Conservation (phyloP, 768 basidiomycete genomes). For the Panaeolus papilionaceus region DNA sequence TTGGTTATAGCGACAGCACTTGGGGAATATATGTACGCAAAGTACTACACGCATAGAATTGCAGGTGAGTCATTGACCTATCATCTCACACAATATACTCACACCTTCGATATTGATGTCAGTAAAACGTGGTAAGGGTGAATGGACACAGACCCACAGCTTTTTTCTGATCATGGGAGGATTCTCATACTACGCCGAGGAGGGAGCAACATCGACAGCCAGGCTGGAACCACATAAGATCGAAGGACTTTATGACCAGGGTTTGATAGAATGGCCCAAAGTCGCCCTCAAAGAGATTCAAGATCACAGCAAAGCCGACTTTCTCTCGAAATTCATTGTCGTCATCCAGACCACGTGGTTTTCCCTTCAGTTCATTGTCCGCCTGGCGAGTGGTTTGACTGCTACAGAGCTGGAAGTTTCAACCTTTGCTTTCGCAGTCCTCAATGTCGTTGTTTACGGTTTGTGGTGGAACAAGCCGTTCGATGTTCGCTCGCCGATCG, state of each 20-base stretch:
- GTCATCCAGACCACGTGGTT: too few relatives aligned
- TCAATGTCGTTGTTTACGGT: constrained; percentile 37
- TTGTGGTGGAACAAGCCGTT: constrained; percentile 49
- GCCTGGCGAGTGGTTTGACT: constrained; percentile 31
- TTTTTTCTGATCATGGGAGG: constrained; percentile 31
- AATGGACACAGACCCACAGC: constrained; percentile 17
- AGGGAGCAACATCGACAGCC: not conserved
- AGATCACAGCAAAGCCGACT: too few relatives aligned
- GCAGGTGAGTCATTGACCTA: not conserved
- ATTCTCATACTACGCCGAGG: constrained; percentile 31
- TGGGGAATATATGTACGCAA: not conserved
- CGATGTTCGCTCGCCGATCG: constrained; percentile 15
- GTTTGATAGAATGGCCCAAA: constrained; percentile 18
- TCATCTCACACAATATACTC: not conserved
- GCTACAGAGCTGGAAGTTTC: constrained; percentile 40
- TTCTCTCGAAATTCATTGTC: too few relatives aligned
- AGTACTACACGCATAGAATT: not conserved
- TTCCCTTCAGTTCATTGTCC: constrained; percentile 34
- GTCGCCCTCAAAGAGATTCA: too few relatives aligned
- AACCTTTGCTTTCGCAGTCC: constrained; percentile 39
- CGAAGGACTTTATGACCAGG: constrained; percentile 21
- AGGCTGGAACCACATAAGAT: not conserved
- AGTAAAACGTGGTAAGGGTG: not conserved
- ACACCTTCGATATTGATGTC: not conserved
- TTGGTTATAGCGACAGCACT: constrained; percentile 12